Evolutionary conservation across 371 early-diverging fungal species (phyloP), one percentile per base, ranked within the genome.

Genomic region (Syncephalastrum racemosum): DNA sequence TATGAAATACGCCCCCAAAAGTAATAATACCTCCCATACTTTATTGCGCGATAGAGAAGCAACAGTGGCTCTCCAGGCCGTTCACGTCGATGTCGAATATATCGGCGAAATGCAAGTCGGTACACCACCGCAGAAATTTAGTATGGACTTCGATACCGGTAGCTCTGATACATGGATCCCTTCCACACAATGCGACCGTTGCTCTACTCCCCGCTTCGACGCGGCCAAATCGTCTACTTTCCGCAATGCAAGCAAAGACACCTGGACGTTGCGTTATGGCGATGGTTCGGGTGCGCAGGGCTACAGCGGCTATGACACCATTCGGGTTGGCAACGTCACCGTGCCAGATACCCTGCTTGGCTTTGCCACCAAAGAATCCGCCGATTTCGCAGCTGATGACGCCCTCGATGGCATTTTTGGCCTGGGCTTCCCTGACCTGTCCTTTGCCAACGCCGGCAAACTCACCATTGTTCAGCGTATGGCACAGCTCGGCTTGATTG

Each of bases 111-210:
- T 80, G 6, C 67, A 69, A 14, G 68, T 83, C 12, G 83, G 83
- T 12, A 81, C 83, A 7, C 83, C 83, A 6, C 81, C 83, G 3
- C 81, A 81, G 36, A 51, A 50, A n/a, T 83, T 83, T 43, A 64
- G 55, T 12, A 58, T 83, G 24, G 79, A 80, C 47, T 81, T 83
- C 60, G 83, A 83, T 54, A 83, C 83, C 0, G 83, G 83, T 2
- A 81, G 81, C 19, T 61, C 80, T 0, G 80, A 83, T 61, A 75
- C 79, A 1, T 83, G 83, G 83, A 54, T 81, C 8, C 77, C 81
- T 1, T 60, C 72, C 15, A 52, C 45, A 15, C 31, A 53, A 18
- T 83, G 83, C 47, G 52, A 20, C 6, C 20, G 23, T 2, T 77
- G 78, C 39, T 54, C 65, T 4, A 36, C 51, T 0, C 68, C 64